A percentile compares a stretch with the other conserved stretches of the same genome.
These are phyloP conservation scores for Myriosclerotinia duriaeana DNA, from an alignment of 2,329 filamentous ascomycete species.

Conservation along the genomic window DNA sequence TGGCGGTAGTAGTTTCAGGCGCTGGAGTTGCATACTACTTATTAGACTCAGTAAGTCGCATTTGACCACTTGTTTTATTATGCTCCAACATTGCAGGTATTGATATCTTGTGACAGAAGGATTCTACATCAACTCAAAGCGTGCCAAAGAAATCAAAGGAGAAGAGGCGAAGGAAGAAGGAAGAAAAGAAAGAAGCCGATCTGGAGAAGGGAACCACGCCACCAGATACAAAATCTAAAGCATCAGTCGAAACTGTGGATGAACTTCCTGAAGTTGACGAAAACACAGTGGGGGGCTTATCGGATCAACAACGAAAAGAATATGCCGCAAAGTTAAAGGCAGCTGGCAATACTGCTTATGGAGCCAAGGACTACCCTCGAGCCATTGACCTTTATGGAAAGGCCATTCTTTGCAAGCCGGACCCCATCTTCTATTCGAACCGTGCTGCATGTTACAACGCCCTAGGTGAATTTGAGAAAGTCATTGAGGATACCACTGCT, in stretches of 20 bases:
- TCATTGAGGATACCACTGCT: constrained; percentile 94
- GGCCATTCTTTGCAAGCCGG: constrained; percentile 94
- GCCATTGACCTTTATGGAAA: constrained; percentile 95
- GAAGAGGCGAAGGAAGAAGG: constrained; percentile 84
- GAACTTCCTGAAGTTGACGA: constrained; percentile 69
- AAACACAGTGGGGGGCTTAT: constrained; percentile 51
- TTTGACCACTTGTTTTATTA: constrained; percentile 16
- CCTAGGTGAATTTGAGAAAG: constrained; percentile 88
- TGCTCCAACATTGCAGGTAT: constrained; percentile 25
- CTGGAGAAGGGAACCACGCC: constrained; percentile 57
- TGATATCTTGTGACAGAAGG: constrained; percentile 32
- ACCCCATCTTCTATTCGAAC: constrained; percentile 98
- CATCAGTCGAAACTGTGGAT: constrained; percentile 58
- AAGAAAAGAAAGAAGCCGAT: constrained; percentile 70
- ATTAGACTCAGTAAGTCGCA: constrained; percentile 54
- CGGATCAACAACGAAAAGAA: constrained; percentile 71
- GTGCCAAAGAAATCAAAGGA: constrained; percentile 74
- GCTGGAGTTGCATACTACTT: constrained; percentile 94
- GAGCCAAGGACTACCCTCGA: constrained; percentile 86
- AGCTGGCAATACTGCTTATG: constrained; percentile 94
- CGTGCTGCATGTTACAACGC: constrained; percentile 97
- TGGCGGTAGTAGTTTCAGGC: constrained; percentile 86
- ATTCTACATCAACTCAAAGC: constrained; percentile 41
- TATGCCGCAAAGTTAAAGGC: constrained; percentile 92
- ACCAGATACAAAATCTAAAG: constrained; percentile 47